Evolutionary conservation across 768 basidiomycete genomes (phyloP), one percentile per base, ranked within the genome.

Genomic region (Agaricus sinodeliciosus): DNA sequence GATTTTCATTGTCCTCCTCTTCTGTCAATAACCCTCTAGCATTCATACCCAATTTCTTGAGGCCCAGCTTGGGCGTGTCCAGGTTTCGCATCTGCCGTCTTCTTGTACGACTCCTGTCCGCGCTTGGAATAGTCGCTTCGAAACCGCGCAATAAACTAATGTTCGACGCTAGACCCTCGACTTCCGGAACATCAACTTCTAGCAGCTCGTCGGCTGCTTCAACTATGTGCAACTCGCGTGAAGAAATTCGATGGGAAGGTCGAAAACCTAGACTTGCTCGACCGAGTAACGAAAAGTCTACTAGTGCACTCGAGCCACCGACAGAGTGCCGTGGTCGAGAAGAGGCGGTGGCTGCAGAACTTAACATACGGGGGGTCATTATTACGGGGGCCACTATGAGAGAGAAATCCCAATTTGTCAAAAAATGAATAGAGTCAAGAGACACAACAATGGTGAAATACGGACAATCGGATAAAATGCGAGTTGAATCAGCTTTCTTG

Each of bases 81-180:
- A 90, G 80, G 59, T 84, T 88, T 54, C 94, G 76, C 68, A 88
- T 81, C 65, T 90, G 85, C 54, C 92, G 70, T 57, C 94, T 69
- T 55, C 93, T 74, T 12, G 81, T 74, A 56, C 87, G 84, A 49
- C 90, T 78, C 63, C 83, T 79, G 59, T 92, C 87, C 36, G 94
- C 81, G 63, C 87, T 89, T 11, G 95, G 95, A 40, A 96, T 88
- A 2, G 95, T 97, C 15, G 95, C 95, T 62, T 90, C 87, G 68
- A 97, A 98, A 0, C 95, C 95, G 42, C 87, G 82, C 39, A 96
- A 71, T 31, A 98, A 74, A 60, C 89, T 90, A 47, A 94, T 84
- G 60, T 82, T 79, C 13, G 78, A 76, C 4, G 85, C 85, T 27
- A 85, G 74, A 36, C 82, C 85, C 12, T 81, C 80, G 13, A 80